Evolutionary conservation across 2,329 filamentous ascomycete species (phyloP).

Genomic region (Curvularia sp.): DNA sequence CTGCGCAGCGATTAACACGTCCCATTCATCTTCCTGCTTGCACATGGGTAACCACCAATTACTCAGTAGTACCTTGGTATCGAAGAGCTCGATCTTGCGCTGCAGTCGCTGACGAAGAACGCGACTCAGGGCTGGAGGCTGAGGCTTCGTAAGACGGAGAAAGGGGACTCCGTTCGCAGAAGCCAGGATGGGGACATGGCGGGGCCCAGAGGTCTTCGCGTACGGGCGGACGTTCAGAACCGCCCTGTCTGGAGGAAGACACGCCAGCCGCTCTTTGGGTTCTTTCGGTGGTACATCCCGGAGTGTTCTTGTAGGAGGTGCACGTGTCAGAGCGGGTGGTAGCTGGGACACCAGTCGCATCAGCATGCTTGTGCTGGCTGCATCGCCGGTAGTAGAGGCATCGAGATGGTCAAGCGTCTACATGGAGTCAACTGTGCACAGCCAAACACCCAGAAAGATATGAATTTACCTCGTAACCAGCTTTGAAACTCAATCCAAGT

Average conservation of each 20-base stretch:
- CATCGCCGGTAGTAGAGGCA: slow-evolving; percentile 46
- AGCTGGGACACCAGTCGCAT: slow-evolving; percentile 48
- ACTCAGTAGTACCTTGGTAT: slow-evolving; percentile 51
- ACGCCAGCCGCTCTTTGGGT: slow-evolving; percentile 34
- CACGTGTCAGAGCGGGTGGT: slow-evolving; percentile 49
- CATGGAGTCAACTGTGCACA: slow-evolving; percentile 18
- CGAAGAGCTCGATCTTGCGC: slow-evolving; percentile 54
- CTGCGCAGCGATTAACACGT: slow-evolving; percentile 46
- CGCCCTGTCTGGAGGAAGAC: slow-evolving; percentile 47
- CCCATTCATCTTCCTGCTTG: slow-evolving; percentile 59
- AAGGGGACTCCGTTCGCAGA: slow-evolving; percentile 67
- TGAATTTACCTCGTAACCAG: slow-evolving; percentile 68
- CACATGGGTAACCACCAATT: slow-evolving; percentile 54
- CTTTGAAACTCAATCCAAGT: slow-evolving; percentile 67
- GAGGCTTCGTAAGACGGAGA: slow-evolving; percentile 70
- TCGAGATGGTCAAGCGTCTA: slow-evolving; percentile 56
- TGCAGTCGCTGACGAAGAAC: slow-evolving; percentile 63
- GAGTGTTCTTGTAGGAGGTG: slow-evolving; percentile 14
- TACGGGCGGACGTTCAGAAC: slow-evolving; percentile 62
- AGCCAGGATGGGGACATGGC: slow-evolving; percentile 67
- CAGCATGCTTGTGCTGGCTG: slow-evolving; percentile 31
- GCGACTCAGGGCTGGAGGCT: slow-evolving; percentile 65
- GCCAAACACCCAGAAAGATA: background rate
- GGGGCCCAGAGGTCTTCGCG: slow-evolving; percentile 58
- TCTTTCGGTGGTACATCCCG: slow-evolving; percentile 14